Base-by-base conservation (phyloP, 2,329 filamentous ascomycete genomes). In the Epichloe sibirici region DNA sequence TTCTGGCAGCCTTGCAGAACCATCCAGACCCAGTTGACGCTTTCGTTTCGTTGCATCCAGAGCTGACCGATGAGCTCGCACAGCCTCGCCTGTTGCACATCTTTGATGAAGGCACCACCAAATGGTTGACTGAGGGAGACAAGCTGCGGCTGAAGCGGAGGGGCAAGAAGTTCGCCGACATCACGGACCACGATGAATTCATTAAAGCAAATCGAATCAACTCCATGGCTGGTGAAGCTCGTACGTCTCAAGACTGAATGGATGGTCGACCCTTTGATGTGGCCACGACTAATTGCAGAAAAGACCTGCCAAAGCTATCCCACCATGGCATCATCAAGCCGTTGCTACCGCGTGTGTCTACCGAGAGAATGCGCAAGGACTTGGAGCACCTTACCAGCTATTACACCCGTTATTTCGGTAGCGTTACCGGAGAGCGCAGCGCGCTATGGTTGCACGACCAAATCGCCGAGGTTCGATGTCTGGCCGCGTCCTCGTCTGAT, bases 71-170 rank as follows among this genome's bases (percentile, higher is more conserved):
- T 13, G 44, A 57, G 46, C 56, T 65, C 3, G 56, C 59, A 23
- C 74, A 78, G 57, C 71, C 73, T 53, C 78, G 72, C 58, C 69
- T 86, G 25, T 78, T 88, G 53, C 82, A 86, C 66, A 68, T 86
- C 21, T 74, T 76, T 4, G 83, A 83, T 4, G 79, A 79, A 58
- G 82, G 68, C 58, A 63, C 81, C 12, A 69, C 81, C 12, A 69
- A 73, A 66, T 88, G 83, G 82, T 79, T 88, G 45, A 85, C 81
- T 0, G 84, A 88, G 60, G 77, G 85, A 40, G 81, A 88, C 66
- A 89, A 88, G 69, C 83, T 85, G 78, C 75, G 74, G 55, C 69
- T 88, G 46, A 78, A 81, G 59, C 71, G 81, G 59, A 77, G 82
- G 64, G 81, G 82, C 55, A 74, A 78, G 59, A 85, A 82, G 63